Evolutionary conservation across 1,284 basidiomycete genomes (phyloP), one percentile per base, ranked within the genome.

Genomic region (Pterulicium gracile): DNA sequence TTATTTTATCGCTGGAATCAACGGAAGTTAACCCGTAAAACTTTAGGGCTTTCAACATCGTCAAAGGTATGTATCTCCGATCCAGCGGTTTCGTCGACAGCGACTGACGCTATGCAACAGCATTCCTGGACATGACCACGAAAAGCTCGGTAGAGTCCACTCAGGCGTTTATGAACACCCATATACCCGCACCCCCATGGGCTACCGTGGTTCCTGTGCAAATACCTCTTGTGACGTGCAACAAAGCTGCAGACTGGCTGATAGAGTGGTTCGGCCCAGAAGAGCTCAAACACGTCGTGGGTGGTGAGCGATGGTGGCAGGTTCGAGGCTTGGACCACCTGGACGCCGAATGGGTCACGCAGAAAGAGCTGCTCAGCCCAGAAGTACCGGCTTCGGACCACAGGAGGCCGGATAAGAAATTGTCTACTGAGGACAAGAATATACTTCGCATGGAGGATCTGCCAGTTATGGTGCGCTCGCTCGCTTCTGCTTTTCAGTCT

Each of bases 221-320:
- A 13, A 75, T 93, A n/a, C 76, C 79, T 0, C 58, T 81, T 2
- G 53, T 63, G 0, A 71, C 75, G 3, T 85, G 87, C 57, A 77
- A 81, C 50, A 58, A 67, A 34, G 82, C 89, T 1, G 88, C 89
- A 4, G 77, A 86, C 50, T 54, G 72, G n/a, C 68, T 95, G 5
- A 76, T 88, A 27, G 65, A 80, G 35, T 89, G 85, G 61, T 80
- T 95, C 43, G 83, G 86, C 1, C 74, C 81, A 4, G 79, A 81
- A 34, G 80, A 82, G 50, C 69, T 90, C 40, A 75, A 77, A 56
- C 66, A 69, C 43, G 72, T 90, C 13, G 81, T 88, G 2, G 88
- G 88, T 18, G 88, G 88, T 3, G 78, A 79, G 46, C 72, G 79
- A 47, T 92, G 88, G 89, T 92, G 89, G 89, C 88, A 88, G 59